Conservation (phyloP, 345 rosid genomes). For the Populus deltoides region DNA sequence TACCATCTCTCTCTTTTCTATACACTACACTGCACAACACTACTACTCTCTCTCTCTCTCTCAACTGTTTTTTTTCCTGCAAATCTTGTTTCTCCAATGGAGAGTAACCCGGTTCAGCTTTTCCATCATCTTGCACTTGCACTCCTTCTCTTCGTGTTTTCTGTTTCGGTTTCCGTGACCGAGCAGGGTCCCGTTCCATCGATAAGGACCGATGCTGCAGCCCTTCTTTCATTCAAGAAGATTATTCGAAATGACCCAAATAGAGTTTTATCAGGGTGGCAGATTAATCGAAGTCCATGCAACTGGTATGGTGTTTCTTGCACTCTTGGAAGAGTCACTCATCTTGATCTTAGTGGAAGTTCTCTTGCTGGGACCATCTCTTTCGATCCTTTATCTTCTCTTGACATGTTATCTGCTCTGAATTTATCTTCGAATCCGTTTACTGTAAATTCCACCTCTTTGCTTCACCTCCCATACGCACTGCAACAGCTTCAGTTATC, state of each 20-base stretch:
- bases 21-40: background rate
- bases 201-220: constrained; percentile 62
- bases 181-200: constrained; percentile 37
- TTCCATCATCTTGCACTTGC: constrained; percentile 29
- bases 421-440: constrained; percentile 62
- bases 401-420: constrained; percentile 55
- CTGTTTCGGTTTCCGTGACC: constrained; percentile 29
- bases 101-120: constrained; percentile 36
- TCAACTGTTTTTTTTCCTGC: constrained; percentile 15
- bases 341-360: constrained; percentile 60
- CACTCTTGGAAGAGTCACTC: constrained; percentile 56
- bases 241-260: constrained; percentile 66
- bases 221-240: constrained; percentile 64
- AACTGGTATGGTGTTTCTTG: constrained; percentile 76
- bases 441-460: constrained; percentile 55
- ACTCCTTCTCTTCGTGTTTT: constrained; percentile 23
- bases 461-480: constrained; percentile 67
- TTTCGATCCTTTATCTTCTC: constrained; percentile 54
- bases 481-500: constrained; percentile 69
- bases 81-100: constrained; percentile 47
- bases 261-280: constrained; percentile 61
- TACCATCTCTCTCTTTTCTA: constrained; percentile 10
- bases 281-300: constrained; percentile 51
- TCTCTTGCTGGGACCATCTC: constrained; percentile 54
- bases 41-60: constrained; percentile 15